A percentile compares a stretch with the other conserved stretches of the same genome.
Conservation (phyloP, 2,329 filamentous ascomycete genomes). For the Westerdykella sp. region DNA sequence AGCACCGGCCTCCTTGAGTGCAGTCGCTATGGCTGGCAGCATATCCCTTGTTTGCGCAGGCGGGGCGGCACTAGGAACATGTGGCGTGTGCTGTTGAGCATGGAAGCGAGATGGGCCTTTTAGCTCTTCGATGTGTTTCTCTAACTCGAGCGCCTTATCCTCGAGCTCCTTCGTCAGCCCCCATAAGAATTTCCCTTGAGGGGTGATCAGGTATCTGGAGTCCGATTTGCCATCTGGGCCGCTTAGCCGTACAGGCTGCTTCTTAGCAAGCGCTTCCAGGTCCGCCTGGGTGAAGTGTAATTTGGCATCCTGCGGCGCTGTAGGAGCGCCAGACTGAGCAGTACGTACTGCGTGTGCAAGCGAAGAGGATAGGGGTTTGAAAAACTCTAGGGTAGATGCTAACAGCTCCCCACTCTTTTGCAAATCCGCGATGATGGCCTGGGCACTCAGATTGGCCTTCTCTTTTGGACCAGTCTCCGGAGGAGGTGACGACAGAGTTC, state of each 20-base stretch:
- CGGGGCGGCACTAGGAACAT: slow-evolving; percentile 6
- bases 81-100: slow-evolving; percentile 18
- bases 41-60: slow-evolving; percentile 24
- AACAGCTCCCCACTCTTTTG: slow-evolving; percentile 36
- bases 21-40: slow-evolving; percentile 32
- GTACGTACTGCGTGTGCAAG: slow-evolving; percentile 27
- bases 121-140: slow-evolving; percentile 42
- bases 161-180: slow-evolving; percentile 65
- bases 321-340: slow-evolving; percentile 13
- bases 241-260: slow-evolving; percentile 43
- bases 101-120: slow-evolving; percentile 27
- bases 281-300: slow-evolving; percentile 38
- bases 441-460: slow-evolving; percentile 26
- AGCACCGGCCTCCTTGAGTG: slow-evolving; percentile 32
- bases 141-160: slow-evolving; percentile 62
- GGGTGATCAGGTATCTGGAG: slow-evolving; percentile 63
- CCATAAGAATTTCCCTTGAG: slow-evolving; percentile 69
- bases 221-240: slow-evolving; percentile 41
- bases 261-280: slow-evolving; percentile 50
- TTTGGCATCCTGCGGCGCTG: slow-evolving; percentile 32
- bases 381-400: slow-evolving; percentile 37
- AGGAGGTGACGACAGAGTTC: too few relatives aligned
- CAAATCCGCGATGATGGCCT: slow-evolving; percentile 36
- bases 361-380: slow-evolving; percentile 37
- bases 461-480: slow-evolving; percentile 15